Evolutionary conservation across 1,284 basidiomycete genomes (phyloP).

Genomic region (Amylostereum chailletii): DNA sequence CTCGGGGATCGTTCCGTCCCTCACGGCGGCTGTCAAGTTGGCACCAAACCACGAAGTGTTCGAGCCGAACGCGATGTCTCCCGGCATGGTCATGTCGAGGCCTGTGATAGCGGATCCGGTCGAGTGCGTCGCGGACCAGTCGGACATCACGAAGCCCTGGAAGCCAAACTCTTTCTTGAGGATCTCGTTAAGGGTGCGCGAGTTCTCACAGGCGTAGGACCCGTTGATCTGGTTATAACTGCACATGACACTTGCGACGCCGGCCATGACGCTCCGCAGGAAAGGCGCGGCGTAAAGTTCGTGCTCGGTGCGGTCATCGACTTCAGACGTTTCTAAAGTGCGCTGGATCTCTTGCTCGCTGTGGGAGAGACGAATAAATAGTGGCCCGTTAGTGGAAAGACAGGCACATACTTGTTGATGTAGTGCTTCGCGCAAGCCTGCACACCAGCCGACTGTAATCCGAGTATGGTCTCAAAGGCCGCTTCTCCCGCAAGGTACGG

Average conservation of each 20-base stretch:
- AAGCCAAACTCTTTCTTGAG: constrained; percentile 77
- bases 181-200: constrained; percentile 66
- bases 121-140: constrained; percentile 56
- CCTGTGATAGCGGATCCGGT: constrained; percentile 57
- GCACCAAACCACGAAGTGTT: constrained; percentile 48
- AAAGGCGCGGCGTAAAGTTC: constrained; percentile 71
- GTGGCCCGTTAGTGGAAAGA: too few relatives aligned
- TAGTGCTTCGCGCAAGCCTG: constrained; percentile 76
- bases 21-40: constrained; percentile 60
- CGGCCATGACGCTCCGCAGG: constrained; percentile 67
- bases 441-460: constrained; percentile 67
- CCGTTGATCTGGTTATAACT: constrained; percentile 67
- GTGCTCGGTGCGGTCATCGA: constrained; percentile 73
- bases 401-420: constrained; percentile 48
- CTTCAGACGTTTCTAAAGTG: constrained; percentile 46
- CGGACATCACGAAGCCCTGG: constrained; percentile 67
- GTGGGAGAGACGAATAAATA: not conserved
- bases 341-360: constrained; percentile 65
- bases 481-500: constrained; percentile 70
- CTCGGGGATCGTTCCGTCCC: constrained; percentile 59
- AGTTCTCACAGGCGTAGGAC: constrained; percentile 75
- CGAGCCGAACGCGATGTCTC: constrained; percentile 49
- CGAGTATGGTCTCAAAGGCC: constrained; percentile 67
- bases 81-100: constrained; percentile 75
- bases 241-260: constrained; percentile 75